phyloP scores from a whole-genome alignment of 768 basidiomycete species.

The Lactarius tabidus region DNA sequence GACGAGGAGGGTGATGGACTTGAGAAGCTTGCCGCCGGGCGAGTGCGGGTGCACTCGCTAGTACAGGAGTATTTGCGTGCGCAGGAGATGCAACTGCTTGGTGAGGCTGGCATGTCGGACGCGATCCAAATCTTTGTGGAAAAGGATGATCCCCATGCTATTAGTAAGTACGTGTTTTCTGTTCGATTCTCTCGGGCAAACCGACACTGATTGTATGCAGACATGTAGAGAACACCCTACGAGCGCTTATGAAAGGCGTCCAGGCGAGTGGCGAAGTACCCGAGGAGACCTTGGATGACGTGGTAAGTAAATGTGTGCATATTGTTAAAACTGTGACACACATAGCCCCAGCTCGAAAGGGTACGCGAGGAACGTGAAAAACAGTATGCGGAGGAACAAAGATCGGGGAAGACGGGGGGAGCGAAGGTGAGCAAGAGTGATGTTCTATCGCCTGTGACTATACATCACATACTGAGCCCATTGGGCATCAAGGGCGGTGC shows the following conservation, averaged over 20 bases:
- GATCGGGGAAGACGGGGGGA: slow-evolving; percentile 28
- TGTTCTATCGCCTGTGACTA: background rate
- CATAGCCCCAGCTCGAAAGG: slow-evolving; percentile 50
- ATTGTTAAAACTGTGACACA: background rate
- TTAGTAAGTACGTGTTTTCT: slow-evolving; percentile 61
- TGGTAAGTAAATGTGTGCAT: slow-evolving; percentile 42
- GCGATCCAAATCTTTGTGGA: slow-evolving; percentile 96
- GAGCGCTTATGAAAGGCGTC: slow-evolving; percentile 62
- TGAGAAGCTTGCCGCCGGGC: slow-evolving; percentile 46
- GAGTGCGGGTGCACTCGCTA: slow-evolving; percentile 80
- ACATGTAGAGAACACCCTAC: slow-evolving; percentile 60
- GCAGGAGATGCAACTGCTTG: slow-evolving; percentile 89
- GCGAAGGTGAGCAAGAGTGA: slow-evolving; percentile 5
- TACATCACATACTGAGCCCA: background rate
- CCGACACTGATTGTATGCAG: slow-evolving; percentile 35
- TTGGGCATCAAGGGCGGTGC: slow-evolving; percentile 36
- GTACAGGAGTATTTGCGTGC: slow-evolving; percentile 90
- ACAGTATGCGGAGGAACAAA: slow-evolving; percentile 49
- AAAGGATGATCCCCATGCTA: slow-evolving; percentile 94
- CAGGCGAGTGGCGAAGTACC: slow-evolving; percentile 59
- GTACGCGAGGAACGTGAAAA: slow-evolving; percentile 69
- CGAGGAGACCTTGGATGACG: slow-evolving; percentile 72
- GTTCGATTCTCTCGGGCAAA: background rate
- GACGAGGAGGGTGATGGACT: slow-evolving; percentile 21
- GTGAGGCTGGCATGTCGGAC: slow-evolving; percentile 86